Percentiles rank a stretch among this genome's conserved stretches.
Conservation (phyloP, 176 grass and related monocot species). For the Bolboschoenus planiculmis region DNA sequence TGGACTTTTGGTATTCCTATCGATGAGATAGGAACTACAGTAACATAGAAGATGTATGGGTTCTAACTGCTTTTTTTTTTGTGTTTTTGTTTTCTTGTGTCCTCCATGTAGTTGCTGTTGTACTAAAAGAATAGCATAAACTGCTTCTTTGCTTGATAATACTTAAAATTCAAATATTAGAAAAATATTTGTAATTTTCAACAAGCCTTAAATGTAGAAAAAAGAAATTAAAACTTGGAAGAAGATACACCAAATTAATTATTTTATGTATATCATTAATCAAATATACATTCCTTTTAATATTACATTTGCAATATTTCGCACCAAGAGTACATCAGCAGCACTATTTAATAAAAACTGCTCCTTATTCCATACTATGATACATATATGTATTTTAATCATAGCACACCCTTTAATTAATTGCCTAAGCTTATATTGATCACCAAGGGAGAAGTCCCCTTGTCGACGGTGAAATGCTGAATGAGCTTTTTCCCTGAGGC, state of each 20-base stretch:
- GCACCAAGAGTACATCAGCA: not conserved
- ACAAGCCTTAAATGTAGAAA: not conserved
- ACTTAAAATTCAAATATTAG: not conserved
- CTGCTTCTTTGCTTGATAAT: not conserved
- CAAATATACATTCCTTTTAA: not conserved
- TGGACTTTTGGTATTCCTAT: not conserved
- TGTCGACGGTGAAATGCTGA: slow-evolving; percentile 61
- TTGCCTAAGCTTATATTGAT: slow-evolving; percentile 47
- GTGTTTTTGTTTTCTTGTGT: not conserved
- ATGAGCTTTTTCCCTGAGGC: slow-evolving; percentile 35
- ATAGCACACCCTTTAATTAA: not conserved
- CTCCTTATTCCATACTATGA: not conserved
- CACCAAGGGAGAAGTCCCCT: slow-evolving; percentile 48
- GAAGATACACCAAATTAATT: no score
- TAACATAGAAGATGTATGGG: not conserved
- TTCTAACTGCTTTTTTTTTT: no score
- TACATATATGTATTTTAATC: not conserved
- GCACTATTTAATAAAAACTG: not conserved
- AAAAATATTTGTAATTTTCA: not conserved
- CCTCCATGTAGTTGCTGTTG: not conserved
- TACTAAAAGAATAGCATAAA: not conserved
- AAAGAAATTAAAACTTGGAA: no score
- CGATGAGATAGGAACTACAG: not conserved
- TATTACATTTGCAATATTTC: not conserved
- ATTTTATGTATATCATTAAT: not conserved